phyloP scores from a whole-genome alignment of 2,329 filamentous ascomycete species.

The Colletotrichum acutatum region DNA sequence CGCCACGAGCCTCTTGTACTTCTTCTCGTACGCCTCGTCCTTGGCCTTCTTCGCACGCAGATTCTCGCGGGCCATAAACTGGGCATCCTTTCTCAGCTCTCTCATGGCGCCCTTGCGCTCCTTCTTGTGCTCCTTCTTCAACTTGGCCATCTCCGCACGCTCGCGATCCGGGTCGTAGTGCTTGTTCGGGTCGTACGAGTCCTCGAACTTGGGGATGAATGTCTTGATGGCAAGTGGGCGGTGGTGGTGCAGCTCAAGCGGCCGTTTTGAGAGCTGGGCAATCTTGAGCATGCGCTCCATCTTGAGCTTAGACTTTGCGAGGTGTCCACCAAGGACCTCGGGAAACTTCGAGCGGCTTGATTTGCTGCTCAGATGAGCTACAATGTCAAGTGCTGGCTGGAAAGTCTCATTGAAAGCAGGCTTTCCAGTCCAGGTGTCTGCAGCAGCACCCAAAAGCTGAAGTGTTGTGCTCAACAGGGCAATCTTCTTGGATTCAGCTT shows the following conservation, averaged over 20 bases:
- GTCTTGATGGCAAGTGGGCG: constrained; percentile 87
- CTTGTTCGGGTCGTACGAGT: constrained; percentile 91
- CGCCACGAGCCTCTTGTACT: constrained; percentile 90
- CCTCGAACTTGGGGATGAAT: constrained; percentile 94
- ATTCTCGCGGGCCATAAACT: constrained; percentile 92
- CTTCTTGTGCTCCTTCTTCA: constrained; percentile 91
- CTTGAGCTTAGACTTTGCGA: constrained; percentile 56
- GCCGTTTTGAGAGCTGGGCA: constrained; percentile 75
- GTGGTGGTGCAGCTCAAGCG: constrained; percentile 90
- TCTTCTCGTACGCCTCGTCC: constrained; percentile 95
- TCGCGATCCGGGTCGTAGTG: constrained; percentile 98
- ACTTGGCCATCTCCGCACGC: constrained; percentile 84
- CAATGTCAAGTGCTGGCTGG: constrained; percentile 66
- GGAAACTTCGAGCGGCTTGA: constrained; percentile 63
- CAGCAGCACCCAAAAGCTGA: constrained; percentile 73
- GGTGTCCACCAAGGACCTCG: constrained; percentile 49
- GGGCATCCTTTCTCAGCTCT: constrained; percentile 93
- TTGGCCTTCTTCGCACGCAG: constrained; percentile 91
- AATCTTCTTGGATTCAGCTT: constrained; percentile 54
- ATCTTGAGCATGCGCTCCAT: constrained; percentile 67
- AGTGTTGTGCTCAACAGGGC: constrained; percentile 72
- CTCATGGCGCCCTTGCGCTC: constrained; percentile 95
- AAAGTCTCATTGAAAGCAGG: constrained; percentile 85
- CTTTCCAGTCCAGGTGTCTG: constrained; percentile 79
- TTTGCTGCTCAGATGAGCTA: constrained; percentile 70